Evolutionary conservation across 106 monocot genomes (phyloP), one percentile per base, ranked within the genome.

Genomic region (Dendrobium catenatum): DNA sequence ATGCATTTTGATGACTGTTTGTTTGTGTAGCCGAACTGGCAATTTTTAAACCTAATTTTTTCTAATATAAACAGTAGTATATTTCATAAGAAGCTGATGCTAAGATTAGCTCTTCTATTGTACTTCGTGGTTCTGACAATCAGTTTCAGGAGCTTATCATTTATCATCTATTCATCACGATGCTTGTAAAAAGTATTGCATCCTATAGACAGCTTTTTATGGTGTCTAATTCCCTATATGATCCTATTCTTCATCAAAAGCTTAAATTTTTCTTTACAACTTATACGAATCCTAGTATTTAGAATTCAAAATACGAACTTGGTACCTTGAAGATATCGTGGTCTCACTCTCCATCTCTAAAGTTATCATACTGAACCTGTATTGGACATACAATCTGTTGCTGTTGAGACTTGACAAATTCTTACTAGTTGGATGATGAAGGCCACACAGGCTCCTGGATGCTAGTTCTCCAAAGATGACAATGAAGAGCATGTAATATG

Each of bases 1-100:
- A 80, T 77, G 48, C 31, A 55, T 79, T 81, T 87, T 27, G 15
- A 82, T 27, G 19, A 75, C n/a, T 76, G 11, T 80, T 76, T 44
- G 18, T 43, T 74, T 74, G 43, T 42, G 29, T n/a, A 43, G 42
- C 43, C 8, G 51, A 74, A 19, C 16, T 74, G 0, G 16, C 70
- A 70, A 22, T 61, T 61, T 61, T 61, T 61, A 20, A 61, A 61
- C 6, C 8, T n/a, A 61, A 3, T 46, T 22, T 61, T 61, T 24
- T 61, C 10, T 61, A 22, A 61, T 8, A 61, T 24, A 22, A 61
- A 61, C 61, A 61, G 22, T 61, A 61, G 8, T 22, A 15, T 70
- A 9, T 4, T 31, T 70, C 27, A 70, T 70, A 31, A 31, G 70
- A 70, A 70, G 64, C 33, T 70, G 70, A 37, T 16, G 31, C 16